These are phyloP conservation scores for Mrakia blollopis DNA, from an alignment of 768 basidiomycete genomes.

Conservation along the genomic window DNA sequence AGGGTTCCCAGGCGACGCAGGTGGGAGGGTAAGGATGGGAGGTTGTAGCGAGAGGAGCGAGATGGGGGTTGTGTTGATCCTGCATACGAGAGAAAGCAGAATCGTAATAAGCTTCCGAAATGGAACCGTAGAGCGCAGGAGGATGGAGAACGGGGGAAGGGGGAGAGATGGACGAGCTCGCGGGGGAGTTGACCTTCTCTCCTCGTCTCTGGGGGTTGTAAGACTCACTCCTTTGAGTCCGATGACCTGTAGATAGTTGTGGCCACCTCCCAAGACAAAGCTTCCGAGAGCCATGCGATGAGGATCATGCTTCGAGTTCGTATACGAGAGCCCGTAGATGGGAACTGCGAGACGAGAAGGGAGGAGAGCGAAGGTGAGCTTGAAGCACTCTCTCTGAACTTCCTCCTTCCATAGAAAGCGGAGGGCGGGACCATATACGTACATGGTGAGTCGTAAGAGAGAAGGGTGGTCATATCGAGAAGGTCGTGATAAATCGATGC, in stretches of 20 bases:
- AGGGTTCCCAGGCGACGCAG: constrained; percentile 86
- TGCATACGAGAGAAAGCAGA: neutral
- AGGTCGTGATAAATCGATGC: neutral
- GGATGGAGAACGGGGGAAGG: constrained; percentile 32
- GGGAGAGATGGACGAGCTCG: constrained; percentile 72
- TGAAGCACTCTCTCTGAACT: neutral
- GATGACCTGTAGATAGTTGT: constrained; percentile 21
- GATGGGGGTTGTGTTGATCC: constrained; percentile 70
- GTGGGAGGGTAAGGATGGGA: constrained; percentile 91
- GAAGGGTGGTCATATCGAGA: neutral
- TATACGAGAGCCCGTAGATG: constrained; percentile 43
- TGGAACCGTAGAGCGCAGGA: neutral
- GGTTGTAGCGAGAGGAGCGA: constrained; percentile 75
- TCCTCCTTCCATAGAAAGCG: too few relatives aligned
- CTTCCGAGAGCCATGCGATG: constrained; percentile 11
- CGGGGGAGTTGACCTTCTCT: constrained; percentile 59
- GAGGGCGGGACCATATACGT: neutral
- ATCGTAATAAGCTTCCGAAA: neutral
- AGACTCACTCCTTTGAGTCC: constrained; percentile 8
- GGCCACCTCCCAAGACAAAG: constrained; percentile 14
- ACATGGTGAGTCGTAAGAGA: constrained; percentile 20
- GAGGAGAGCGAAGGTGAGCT: neutral
- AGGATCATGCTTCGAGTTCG: constrained; percentile 39
- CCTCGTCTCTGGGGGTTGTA: neutral
- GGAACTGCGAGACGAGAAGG: constrained; percentile 35